Percentiles rank a stretch among this genome's conserved stretches.
These are phyloP conservation scores for Naganishia vishniacii DNA, from an alignment of 768 basidiomycete genomes.

Conservation along the genomic window DNA sequence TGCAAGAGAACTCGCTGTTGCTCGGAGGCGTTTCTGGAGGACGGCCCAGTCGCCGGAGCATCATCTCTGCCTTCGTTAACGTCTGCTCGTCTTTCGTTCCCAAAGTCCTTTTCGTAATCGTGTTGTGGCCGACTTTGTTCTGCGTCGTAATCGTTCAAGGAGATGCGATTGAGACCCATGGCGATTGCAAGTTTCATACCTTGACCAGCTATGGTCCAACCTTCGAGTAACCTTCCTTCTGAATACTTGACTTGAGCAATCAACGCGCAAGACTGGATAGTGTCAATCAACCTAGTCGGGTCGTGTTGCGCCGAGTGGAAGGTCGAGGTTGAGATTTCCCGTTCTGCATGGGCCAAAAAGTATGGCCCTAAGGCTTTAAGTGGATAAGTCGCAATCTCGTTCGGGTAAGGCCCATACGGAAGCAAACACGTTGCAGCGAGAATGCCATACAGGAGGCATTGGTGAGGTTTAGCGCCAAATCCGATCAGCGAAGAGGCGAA, in stretches of 20 bases:
- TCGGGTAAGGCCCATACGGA: constrained; percentile 2
- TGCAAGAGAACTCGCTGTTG: constrained; percentile 9
- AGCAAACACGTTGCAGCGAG: constrained; percentile 17
- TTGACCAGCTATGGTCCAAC: constrained; percentile 25
- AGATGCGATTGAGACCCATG: constrained; percentile 16
- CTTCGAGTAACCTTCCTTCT: constrained; percentile 23
- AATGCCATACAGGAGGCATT: constrained; percentile 14
- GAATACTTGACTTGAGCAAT: constrained; percentile 20
- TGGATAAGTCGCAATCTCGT: constrained; percentile 12
- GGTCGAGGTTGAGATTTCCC: constrained; percentile 17
- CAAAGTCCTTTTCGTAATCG: not conserved
- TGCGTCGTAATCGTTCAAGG: constrained; percentile 13
- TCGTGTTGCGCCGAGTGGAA: not conserved
- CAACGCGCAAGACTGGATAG: constrained; percentile 17
- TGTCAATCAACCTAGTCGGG: constrained; percentile 17
- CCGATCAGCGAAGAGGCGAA: constrained; percentile 17
- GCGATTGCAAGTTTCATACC: constrained; percentile 21
- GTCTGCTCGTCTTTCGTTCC: not conserved
- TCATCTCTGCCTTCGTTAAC: not conserved
- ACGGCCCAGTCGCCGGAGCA: not conserved
- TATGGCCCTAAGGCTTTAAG: constrained; percentile 17
- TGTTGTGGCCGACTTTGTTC: constrained; percentile 1
- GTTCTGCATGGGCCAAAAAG: constrained; percentile 24
- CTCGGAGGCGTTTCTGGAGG: not conserved
- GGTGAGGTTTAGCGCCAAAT: constrained; percentile 13